Base-by-base conservation (phyloP, 257 asterid species). In the Nicotiana tomentosiformis region DNA sequence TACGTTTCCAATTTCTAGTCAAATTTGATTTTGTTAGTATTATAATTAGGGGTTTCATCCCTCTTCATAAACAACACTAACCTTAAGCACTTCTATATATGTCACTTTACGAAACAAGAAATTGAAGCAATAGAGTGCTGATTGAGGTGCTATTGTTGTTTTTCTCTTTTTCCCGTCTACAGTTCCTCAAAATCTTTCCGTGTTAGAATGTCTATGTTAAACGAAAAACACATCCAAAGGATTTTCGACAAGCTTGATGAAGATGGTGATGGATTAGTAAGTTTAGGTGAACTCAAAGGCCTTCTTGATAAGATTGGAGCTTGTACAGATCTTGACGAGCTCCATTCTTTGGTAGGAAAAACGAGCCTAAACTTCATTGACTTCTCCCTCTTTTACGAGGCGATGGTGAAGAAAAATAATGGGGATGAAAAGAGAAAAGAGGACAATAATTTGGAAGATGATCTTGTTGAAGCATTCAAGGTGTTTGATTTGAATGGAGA, bases 401-500 rank as follows among this genome's bases (percentile, higher is more conserved):
- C 66, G 0, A 20, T 83, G 11, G 65, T 85, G 77, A 86, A 83
- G 77, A 46, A 66, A n/a, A 83, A 58, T 39, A n/a, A 49, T 8
- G 78, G 32, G 37, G 82, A 29, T 39, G 53, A 49, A 12, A 66
- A 46, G 6, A 17, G 15, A 8, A 23, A 43, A 66, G 77, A n/a
- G 58, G 64, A 43, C 3, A 53, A 6, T 20, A 55, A 11, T n/a
- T 32, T 53, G 16, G 84, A 80, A 65, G 84, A 37, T 17, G 88
- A 82, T 77, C 83, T 86, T 61, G 84, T 35, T 5, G 85, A 86
- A 37, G 88, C 89, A n/a, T 88, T 88, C 56, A 80, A 83, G 77
- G 83, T 86, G 17, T 88, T 83, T 32, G 88, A 87, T 64, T 55
- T 84, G 32, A 81, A 87, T 66, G 90, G 85, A 46, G 88, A 85